phyloP scores from a whole-genome alignment of 306 rosid species.

The Comarum palustre region DNA sequence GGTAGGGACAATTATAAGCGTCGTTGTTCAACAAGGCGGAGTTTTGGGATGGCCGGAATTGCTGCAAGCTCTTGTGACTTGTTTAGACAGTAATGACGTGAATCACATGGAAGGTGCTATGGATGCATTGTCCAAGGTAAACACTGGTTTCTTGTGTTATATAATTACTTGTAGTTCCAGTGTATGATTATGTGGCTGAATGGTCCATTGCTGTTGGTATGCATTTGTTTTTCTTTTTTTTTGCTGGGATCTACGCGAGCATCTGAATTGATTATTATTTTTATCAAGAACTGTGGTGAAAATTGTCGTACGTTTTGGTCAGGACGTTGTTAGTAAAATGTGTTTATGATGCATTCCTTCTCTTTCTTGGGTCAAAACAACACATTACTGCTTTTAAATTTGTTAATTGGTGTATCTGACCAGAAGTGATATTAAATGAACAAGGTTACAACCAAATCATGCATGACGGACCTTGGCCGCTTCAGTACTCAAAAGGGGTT shows the following conservation, averaged over 20 bases:
- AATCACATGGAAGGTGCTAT: constrained; percentile 99
- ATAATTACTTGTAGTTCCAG: not conserved
- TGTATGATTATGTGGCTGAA: not conserved
- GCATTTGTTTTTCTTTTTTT: not conserved
- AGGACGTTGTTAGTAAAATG: not conserved
- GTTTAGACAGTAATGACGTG: constrained; percentile 80
- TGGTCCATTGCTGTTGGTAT: not conserved
- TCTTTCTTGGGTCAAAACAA: not conserved
- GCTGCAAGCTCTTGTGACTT: constrained; percentile 86
- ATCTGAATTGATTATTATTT: not conserved
- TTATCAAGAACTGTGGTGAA: not conserved
- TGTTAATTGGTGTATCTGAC: not conserved
- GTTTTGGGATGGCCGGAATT: constrained; percentile 88
- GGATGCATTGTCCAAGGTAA: constrained; percentile 97
- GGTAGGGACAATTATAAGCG: constrained; percentile 79
- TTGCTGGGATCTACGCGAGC: not conserved
- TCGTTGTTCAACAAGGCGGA: constrained; percentile 79
- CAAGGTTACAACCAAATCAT: not conserved
- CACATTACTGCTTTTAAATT: not conserved
- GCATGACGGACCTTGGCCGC: not conserved
- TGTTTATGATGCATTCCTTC: not conserved
- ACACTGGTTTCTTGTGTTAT: constrained; percentile 11
- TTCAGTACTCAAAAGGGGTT: not conserved
- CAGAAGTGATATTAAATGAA: not conserved
- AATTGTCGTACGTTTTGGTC: not conserved